Evolutionary conservation across 805 yeast genomes (phyloP).

Genomic region (Ogataea neopini): DNA sequence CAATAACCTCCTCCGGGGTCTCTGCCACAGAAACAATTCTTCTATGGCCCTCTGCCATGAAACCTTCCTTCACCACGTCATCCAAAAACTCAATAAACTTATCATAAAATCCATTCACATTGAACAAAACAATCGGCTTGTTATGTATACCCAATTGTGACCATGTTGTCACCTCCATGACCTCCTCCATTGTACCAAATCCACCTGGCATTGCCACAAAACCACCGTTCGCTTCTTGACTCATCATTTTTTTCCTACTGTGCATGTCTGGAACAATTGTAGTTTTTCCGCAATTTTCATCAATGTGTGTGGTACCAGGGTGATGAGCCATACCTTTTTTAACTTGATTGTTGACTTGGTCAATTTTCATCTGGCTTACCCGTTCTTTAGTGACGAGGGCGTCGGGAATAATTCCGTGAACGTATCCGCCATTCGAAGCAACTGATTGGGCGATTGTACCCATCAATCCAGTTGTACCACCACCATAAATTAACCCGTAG

Average conservation of each 20-base stretch:
- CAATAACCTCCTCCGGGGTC: constrained; percentile 68
- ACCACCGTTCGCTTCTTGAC: constrained; percentile 71
- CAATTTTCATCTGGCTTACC: constrained; percentile 35
- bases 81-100: constrained; percentile 60
- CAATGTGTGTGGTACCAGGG: constrained; percentile 59
- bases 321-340: constrained; percentile 57
- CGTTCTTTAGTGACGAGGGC: constrained; percentile 78
- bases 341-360: constrained; percentile 47
- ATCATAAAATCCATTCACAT: constrained; percentile 79
- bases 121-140: constrained; percentile 76
- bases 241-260: constrained; percentile 83
- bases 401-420: constrained; percentile 84
- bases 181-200: constrained; percentile 84
- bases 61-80: constrained; percentile 61
- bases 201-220: constrained; percentile 92
- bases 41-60: constrained; percentile 66
- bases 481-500: constrained; percentile 86
- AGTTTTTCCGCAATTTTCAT: constrained; percentile 67
- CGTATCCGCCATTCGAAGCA: constrained; percentile 60
- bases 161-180: constrained; percentile 90
- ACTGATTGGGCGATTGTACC: constrained; percentile 71
- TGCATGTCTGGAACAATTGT: constrained; percentile 87
- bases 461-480: constrained; percentile 86
- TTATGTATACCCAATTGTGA: constrained; percentile 81
- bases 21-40: constrained; percentile 66